Base-by-base conservation (phyloP, 768 basidiomycete species). In the Stropharia rugosoannulata region DNA sequence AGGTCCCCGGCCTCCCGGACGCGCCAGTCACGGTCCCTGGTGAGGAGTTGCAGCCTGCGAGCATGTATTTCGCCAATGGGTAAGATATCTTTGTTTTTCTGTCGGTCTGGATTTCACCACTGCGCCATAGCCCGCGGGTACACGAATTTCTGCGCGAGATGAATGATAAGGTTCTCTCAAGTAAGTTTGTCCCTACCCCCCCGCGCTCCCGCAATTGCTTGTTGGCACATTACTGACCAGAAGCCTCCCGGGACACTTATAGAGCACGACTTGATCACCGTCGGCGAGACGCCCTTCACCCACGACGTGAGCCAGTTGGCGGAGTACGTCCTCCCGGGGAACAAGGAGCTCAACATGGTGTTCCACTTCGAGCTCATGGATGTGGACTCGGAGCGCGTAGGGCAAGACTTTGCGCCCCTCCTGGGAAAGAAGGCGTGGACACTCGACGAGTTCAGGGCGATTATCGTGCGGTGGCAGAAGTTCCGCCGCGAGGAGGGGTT, bases 121-220 rank as follows among this genome's bases (percentile, higher is more conserved):
- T 8, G 16, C 29, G 1, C 8, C 12, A 16, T 62, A 87, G 87
- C 2, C 87, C 86, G 4, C 73, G 73, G 9, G 82, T 89, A 0
- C 86, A 89, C 62, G 82, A 88, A 54, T 90, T 78, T 62, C 63
- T 91, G 44, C 73, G 80, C 59, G 83, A 90, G 69, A 87, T 92
- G 85, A 66, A 85, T 54, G 51, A 59, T 35, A 76, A 83, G 58
- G 84, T 89, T 4, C 73, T 89, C 13, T 82, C 81, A 9, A 71
- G 84, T 86, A 61, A 57, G 82, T 73, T 29, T 19, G 43, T 54
- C 47, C 55, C 47, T 42, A n/a, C n/a, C n/a, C 39, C 13, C 13
- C 42, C 16, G 42, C 12, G 1, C 15, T 15, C n/a, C n/a, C n/a
- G n/a, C 8, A 19, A 11, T 45, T 7, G 27, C 18, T 45, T 41